Evolutionary conservation across 2,329 filamentous ascomycete species (phyloP).

Genomic region (Exophiala aquamarina): DNA sequence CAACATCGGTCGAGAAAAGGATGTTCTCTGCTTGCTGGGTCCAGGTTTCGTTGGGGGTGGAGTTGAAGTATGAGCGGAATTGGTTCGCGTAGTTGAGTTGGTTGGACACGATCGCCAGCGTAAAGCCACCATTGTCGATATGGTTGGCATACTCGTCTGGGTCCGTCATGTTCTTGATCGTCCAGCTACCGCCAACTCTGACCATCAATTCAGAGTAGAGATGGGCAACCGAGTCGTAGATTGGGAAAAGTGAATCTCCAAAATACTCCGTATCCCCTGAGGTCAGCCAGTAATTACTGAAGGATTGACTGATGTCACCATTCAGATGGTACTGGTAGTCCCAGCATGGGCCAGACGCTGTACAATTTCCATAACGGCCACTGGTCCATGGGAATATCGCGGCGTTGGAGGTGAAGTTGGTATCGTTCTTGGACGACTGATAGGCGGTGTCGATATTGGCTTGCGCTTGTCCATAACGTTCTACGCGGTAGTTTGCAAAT

Average conservation of each 20-base stretch:
- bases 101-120: conserved; percentile 61
- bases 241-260: conserved; percentile 56
- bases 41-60: conserved; percentile 59
- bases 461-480: conserved; percentile 59
- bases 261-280: conserved; percentile 61
- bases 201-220: conserved; percentile 61
- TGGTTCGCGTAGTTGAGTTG: conserved; percentile 58
- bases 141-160: conserved; percentile 70
- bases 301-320: conserved; percentile 64
- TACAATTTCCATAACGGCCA: conserved; percentile 68
- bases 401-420: conserved; percentile 56
- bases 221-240: conserved; percentile 64
- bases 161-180: conserved; percentile 66
- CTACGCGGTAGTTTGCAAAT: conserved; percentile 64
- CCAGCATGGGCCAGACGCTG: conserved; percentile 62
- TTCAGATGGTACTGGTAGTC: conserved; percentile 74
- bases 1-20: conserved; percentile 52
- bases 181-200: conserved; percentile 57
- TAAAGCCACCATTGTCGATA: conserved; percentile 68
- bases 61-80: conserved; percentile 57
- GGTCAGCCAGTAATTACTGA: conserved; percentile 61
- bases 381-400: conserved; percentile 69
- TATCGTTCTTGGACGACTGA: conserved; percentile 60
- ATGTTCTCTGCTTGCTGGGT: conserved; percentile 57
- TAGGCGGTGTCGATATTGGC: conserved; percentile 58